Conservation (phyloP, 805 yeast species). For the Ogataea saltuana region DNA sequence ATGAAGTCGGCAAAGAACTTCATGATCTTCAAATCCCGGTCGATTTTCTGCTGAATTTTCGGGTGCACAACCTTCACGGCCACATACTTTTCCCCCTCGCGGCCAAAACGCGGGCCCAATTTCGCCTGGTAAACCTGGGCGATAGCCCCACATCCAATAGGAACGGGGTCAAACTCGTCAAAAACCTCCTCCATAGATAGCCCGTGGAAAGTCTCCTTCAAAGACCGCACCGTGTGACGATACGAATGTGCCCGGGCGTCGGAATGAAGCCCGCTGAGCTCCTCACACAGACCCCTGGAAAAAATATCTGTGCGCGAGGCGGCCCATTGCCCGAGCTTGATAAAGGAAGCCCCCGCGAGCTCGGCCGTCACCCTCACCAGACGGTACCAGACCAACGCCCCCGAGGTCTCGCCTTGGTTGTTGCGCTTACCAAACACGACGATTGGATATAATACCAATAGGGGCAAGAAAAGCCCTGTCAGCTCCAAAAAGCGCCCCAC, state of each 20-base stretch:
- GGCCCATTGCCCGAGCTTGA: constrained; percentile 98
- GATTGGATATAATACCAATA: constrained; percentile 65
- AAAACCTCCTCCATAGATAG: constrained; percentile 67
- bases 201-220: constrained; percentile 60
- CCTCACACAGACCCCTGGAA: constrained; percentile 74
- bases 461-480: constrained; percentile 66
- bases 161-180: constrained; percentile 70
- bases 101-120: constrained; percentile 45
- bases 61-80: constrained; percentile 96
- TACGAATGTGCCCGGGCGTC: constrained; percentile 76
- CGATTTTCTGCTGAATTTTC: constrained; percentile 65
- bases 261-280: constrained; percentile 76
- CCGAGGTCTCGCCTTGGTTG: constrained; percentile 48
- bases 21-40: constrained; percentile 85
- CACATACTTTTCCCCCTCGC: constrained; percentile 54
- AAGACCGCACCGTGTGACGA: constrained; percentile 54
- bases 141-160: constrained; percentile 97
- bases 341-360: constrained; percentile 88
- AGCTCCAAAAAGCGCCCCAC: constrained; percentile 69
- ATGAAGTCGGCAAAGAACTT: constrained; percentile 69
- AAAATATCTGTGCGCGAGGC: constrained; percentile 95
- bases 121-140: constrained; percentile 91
- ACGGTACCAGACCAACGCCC: constrained; percentile 71
- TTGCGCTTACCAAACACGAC: constrained; percentile 51
- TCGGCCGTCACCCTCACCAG: constrained; percentile 69